Percentiles rank a stretch among this genome's conserved stretches.
phyloP scores from a whole-genome alignment of 2,329 filamentous ascomycete genomes.

The Didymosphaeria variabile region DNA sequence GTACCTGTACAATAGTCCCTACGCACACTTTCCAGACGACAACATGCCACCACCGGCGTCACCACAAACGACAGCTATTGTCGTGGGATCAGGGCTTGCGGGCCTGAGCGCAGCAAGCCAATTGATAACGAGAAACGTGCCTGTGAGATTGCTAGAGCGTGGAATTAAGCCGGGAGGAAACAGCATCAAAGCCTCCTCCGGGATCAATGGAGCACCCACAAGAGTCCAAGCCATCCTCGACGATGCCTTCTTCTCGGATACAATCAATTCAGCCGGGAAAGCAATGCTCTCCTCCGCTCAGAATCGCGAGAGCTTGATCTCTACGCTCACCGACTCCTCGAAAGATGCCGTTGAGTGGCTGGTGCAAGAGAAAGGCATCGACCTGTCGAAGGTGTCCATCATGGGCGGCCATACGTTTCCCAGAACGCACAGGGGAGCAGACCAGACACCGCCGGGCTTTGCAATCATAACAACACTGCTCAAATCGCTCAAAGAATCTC shows the following conservation, averaged over 20 bases:
- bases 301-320: constrained; percentile 57
- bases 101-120: constrained; percentile 68
- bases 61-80: constrained; percentile 47
- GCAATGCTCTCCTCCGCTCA: constrained; percentile 39
- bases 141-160: constrained; percentile 68
- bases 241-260: constrained; percentile 63
- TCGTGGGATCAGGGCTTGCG: constrained; percentile 72
- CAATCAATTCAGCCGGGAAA: constrained; percentile 64
- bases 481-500: constrained; percentile 59
- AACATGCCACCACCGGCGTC: not conserved
- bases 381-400: constrained; percentile 66
- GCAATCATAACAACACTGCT: constrained; percentile 66
- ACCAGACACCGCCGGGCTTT: constrained; percentile 66
- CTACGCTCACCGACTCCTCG: constrained; percentile 59
- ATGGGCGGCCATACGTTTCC: constrained; percentile 67
- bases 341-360: constrained; percentile 65
- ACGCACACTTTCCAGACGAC: not conserved
- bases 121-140: constrained; percentile 61
- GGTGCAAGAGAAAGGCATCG: constrained; percentile 64
- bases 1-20: constrained; percentile 1
- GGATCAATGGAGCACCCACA: constrained; percentile 71
- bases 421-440: constrained; percentile 66
- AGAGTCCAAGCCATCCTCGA: constrained; percentile 61
- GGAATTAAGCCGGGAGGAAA: constrained; percentile 69
- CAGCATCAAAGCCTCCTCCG: constrained; percentile 72